These are phyloP conservation scores for Sugiyamaella floridensis DNA, from an alignment of 805 yeast genomes.

Conservation along the genomic window DNA sequence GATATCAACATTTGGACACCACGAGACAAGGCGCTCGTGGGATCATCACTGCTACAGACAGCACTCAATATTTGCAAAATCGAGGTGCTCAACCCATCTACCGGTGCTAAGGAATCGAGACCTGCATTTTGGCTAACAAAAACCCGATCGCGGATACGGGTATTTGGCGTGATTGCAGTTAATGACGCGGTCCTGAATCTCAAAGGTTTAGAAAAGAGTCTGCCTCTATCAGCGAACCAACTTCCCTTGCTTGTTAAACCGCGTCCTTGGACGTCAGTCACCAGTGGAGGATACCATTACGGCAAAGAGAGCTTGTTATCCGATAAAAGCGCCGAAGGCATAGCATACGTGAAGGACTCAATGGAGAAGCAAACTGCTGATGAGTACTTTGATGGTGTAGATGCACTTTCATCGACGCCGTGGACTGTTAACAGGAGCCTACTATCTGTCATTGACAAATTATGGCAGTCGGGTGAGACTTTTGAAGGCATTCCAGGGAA, in stretches of 20 bases:
- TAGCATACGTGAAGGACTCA: constrained; percentile 80
- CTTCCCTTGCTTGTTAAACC: constrained; percentile 90
- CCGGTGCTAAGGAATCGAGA: constrained; percentile 58
- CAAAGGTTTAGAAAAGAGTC: constrained; percentile 41
- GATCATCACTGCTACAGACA: constrained; percentile 66
- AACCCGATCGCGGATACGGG: constrained; percentile 66
- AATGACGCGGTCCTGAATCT: constrained; percentile 61
- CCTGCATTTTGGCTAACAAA: constrained; percentile 90
- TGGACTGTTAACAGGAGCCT: constrained; percentile 83
- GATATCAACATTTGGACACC: constrained; percentile 41
- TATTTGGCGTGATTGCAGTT: constrained; percentile 68
- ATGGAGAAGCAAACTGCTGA: constrained; percentile 58
- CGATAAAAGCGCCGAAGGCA: constrained; percentile 64
- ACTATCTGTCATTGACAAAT: constrained; percentile 58
- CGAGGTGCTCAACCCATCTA: constrained; percentile 68
- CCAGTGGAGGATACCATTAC: constrained; percentile 76
- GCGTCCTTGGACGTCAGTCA: constrained; percentile 76
- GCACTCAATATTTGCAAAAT: constrained; percentile 75
- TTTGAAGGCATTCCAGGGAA: constrained; percentile 55
- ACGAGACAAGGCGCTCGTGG: constrained; percentile 57
- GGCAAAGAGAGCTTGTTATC: constrained; percentile 26
- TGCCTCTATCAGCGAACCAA: constrained; percentile 65
- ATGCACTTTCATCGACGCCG: constrained; percentile 74
- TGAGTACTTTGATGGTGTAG: constrained; percentile 68
- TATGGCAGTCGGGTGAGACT: constrained; percentile 78